These are phyloP conservation scores for Podila minutissima DNA, from an alignment of 192 early-diverging fungal species.

Conservation along the genomic window DNA sequence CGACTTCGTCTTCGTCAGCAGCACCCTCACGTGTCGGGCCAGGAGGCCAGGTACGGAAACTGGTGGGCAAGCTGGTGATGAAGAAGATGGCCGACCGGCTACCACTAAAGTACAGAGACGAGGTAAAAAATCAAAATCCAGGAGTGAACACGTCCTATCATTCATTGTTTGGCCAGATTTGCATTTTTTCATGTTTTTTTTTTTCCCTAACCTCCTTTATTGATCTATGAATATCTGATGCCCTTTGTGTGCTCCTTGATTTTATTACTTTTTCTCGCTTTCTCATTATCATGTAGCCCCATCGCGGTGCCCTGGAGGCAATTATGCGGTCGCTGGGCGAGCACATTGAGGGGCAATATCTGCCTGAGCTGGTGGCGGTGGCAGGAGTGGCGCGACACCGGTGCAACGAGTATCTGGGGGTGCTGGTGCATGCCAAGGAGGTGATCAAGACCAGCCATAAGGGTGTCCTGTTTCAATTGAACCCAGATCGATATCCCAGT, in stretches of 20 bases:
- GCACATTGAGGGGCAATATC: conserved; percentile 30
- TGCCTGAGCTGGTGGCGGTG: conserved; percentile 32
- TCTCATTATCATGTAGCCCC: conserved; percentile 12
- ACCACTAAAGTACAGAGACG: conserved; percentile 35
- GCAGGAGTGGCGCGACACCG: conserved; percentile 27
- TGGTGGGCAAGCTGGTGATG: conserved; percentile 35
- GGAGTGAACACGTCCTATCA: neutral
- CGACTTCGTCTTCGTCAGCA: neutral
- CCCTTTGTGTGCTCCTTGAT: neutral
- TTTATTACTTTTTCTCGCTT: neutral
- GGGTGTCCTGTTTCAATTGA: conserved; percentile 33
- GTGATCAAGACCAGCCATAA: conserved; percentile 40
- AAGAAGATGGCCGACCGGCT: conserved; percentile 39
- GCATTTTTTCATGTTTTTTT: neutral
- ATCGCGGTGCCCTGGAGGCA: conserved; percentile 32
- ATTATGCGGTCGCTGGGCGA: conserved; percentile 43
- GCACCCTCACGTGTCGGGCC: conserved; percentile 28
- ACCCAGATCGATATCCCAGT: conserved; percentile 51
- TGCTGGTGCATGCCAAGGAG: conserved; percentile 42
- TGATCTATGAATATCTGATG: neutral
- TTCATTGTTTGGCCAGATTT: neutral
- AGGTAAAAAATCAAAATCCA: conserved; percentile 19
- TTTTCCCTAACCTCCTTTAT: neutral
- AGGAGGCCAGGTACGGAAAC: conserved; percentile 35
- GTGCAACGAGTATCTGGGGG: conserved; percentile 43